phyloP scores from a whole-genome alignment of 2,329 filamentous ascomycete genomes.

The Pseudogymnoascus sp. region DNA sequence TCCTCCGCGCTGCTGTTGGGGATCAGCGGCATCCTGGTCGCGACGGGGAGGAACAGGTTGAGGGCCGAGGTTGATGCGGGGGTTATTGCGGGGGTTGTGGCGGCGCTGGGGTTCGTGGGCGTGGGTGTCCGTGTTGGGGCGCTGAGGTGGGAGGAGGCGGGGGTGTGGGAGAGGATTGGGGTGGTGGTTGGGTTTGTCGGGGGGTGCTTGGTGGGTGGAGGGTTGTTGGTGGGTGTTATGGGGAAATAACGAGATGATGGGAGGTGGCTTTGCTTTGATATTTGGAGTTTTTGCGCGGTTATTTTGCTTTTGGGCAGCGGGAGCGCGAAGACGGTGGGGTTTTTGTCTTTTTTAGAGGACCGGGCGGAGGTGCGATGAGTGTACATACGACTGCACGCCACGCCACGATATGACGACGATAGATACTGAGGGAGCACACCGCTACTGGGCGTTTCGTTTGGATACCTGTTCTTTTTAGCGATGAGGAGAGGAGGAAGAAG shows the following conservation, averaged over 20 bases:
- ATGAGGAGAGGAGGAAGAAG: not conserved
- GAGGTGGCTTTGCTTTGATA: not conserved
- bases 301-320: not conserved
- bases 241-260: not conserved
- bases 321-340: not conserved
- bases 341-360: not conserved
- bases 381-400: not conserved
- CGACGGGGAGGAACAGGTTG: slow-evolving; percentile 59
- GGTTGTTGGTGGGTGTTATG: not conserved
- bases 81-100: slow-evolving; percentile 60
- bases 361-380: not conserved
- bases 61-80: slow-evolving; percentile 66
- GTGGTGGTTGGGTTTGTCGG: not conserved
- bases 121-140: slow-evolving; percentile 31
- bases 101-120: slow-evolving; percentile 56
- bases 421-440: not conserved
- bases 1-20: slow-evolving; percentile 55
- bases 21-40: slow-evolving; percentile 57
- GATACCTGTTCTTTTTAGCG: not conserved
- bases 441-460: not conserved
- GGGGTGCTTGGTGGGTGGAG: not conserved
- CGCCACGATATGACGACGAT: not conserved
- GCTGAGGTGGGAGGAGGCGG: not conserved
- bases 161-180: not conserved
- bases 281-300: not conserved